phyloP scores from a whole-genome alignment of 2,329 filamentous ascomycete species.

The Leptographium procerum region DNA sequence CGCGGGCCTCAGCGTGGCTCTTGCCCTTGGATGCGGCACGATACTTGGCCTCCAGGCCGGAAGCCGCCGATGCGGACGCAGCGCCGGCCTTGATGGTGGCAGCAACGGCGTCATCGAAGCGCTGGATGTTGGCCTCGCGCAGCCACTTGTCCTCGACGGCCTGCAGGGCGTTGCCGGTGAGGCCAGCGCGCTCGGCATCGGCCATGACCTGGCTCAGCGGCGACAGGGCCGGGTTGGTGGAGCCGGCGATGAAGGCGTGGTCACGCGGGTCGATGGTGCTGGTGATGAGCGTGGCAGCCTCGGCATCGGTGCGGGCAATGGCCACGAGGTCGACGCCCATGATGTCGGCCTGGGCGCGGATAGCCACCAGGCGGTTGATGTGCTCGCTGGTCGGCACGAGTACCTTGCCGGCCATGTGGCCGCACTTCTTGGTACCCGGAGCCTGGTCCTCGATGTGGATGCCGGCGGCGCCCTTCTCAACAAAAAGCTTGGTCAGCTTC shows the following conservation, averaged over 20 bases:
- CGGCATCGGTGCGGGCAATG: slow-evolving; percentile 90
- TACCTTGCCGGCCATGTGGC: slow-evolving; percentile 98
- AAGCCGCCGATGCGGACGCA: slow-evolving; percentile 41
- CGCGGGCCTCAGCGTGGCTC: slow-evolving; percentile 71
- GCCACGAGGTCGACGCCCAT: slow-evolving; percentile 90
- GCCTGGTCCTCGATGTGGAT: slow-evolving; percentile 99
- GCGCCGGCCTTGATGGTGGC: slow-evolving; percentile 50
- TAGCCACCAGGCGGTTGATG: slow-evolving; percentile 94
- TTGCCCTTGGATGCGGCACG: slow-evolving; percentile 63
- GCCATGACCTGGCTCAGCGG: slow-evolving; percentile 87
- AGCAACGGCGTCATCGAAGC: slow-evolving; percentile 82
- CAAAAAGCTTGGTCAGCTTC: slow-evolving; percentile 97
- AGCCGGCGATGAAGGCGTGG: slow-evolving; percentile 83
- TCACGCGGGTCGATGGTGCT: slow-evolving; percentile 93
- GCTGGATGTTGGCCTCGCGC: slow-evolving; percentile 64
- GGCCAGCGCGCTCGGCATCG: slow-evolving; percentile 70
- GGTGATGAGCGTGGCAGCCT: slow-evolving; percentile 94
- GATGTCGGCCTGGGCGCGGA: slow-evolving; percentile 94
- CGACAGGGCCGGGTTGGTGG: slow-evolving; percentile 74
- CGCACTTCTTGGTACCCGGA: slow-evolving; percentile 97
- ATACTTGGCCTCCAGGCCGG: slow-evolving; percentile 54
- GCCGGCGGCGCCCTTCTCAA: slow-evolving; percentile 91
- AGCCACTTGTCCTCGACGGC: slow-evolving; percentile 87
- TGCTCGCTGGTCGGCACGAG: slow-evolving; percentile 94
- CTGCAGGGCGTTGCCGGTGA: slow-evolving; percentile 70